Conservation (phyloP, 2,329 filamentous ascomycete species). For the Beauveria pseudobassiana region DNA sequence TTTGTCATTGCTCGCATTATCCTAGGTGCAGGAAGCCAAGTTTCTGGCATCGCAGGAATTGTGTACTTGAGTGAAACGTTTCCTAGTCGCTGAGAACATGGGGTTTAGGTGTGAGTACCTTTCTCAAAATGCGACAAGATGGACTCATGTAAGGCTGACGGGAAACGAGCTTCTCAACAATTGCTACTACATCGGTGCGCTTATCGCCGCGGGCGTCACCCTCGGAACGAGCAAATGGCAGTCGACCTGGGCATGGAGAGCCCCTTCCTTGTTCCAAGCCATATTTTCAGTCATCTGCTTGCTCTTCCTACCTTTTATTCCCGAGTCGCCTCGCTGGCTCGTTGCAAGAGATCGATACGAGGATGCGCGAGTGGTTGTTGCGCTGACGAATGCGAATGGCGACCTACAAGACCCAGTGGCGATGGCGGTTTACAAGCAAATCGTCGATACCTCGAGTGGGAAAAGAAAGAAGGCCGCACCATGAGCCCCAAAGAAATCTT, state of each 20-base stretch:
- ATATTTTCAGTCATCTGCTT: slow-evolving; percentile 22
- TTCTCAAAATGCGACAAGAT: neutral
- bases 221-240: slow-evolving; percentile 26
- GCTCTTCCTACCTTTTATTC: slow-evolving; percentile 23
- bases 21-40: slow-evolving; percentile 36
- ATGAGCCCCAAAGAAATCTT: slow-evolving; percentile 38
- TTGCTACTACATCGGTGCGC: slow-evolving; percentile 29
- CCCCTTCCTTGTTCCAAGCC: slow-evolving; percentile 26
- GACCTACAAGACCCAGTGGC: slow-evolving; percentile 26
- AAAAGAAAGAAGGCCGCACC: slow-evolving; percentile 35
- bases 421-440: slow-evolving; percentile 20
- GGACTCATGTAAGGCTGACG: neutral
- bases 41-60: slow-evolving; percentile 35
- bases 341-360: slow-evolving; percentile 31
- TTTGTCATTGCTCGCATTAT: slow-evolving; percentile 40
- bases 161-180: slow-evolving; percentile 18
- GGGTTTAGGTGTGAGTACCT: slow-evolving; percentile 15
- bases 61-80: slow-evolving; percentile 44
- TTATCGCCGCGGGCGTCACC: slow-evolving; percentile 40
- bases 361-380: slow-evolving; percentile 33
- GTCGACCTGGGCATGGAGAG: slow-evolving; percentile 29
- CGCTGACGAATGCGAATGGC: slow-evolving; percentile 36
- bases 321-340: slow-evolving; percentile 42
- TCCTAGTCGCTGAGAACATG: slow-evolving; percentile 21
- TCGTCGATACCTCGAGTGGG: slow-evolving; percentile 32